Evolutionary conservation across 2,329 filamentous ascomycete species (phyloP), one percentile per base, ranked within the genome.

Genomic region (Alternaria sp.): DNA sequence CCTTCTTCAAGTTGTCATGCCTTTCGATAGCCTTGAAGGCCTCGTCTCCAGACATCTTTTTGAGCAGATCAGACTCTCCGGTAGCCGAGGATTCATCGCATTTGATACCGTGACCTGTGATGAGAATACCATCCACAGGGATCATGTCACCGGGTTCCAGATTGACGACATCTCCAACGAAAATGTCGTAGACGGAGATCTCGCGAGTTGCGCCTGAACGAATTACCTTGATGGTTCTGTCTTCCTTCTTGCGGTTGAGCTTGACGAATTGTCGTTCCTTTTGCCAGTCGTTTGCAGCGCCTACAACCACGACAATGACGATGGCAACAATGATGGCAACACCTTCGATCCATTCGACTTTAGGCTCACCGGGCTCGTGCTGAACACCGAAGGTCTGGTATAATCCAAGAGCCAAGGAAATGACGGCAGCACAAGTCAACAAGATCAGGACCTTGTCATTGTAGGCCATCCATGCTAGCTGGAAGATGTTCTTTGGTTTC

Each of bases 191-290:
- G 7, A 92, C 85, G 0, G 87, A 89, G 15, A 92, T 84, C 78
- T 89, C 85, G 66, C 86, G 84, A 0, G 88, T 89, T 70, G 85
- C 88, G 28, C 91, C 92, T 1, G 91, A 94, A n/a, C 92, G 89
- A 55, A 92, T 83, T 10, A 93, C 89, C 65, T 92, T 93, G 70
- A 95, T 88, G 54, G 87, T 82, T 30, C 92, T 87, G 73, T 93
- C 89, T 54, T 93, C 89, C 78, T 94, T 94, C 75, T 93, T 92
- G 77, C 88, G 88, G 79, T 94, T 94, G 63, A 94, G 82, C 77
- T 92, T 93, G 43, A 92, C 90, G 72, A 94, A 94, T 72, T 93
- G 90, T 49, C 90, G 86, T 76, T 94, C 92, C 78, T 94, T 94
- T 73, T 94, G 92, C 86, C 89, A 94, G 75, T 94, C 92, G 68